Base-by-base conservation (phyloP, 345 rosid species). In the Dimocarpus longan region DNA sequence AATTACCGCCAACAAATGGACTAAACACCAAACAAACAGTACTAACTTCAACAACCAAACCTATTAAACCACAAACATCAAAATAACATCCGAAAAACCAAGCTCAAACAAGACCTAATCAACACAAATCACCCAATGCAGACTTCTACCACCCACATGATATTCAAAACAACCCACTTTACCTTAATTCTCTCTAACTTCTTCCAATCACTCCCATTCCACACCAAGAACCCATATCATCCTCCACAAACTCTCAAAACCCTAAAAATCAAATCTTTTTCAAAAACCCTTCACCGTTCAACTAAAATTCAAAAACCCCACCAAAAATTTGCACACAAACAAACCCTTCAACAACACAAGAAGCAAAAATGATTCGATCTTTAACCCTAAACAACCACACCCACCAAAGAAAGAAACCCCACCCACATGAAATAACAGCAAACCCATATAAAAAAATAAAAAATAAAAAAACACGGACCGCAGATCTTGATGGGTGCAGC, bases 401-500 rank as follows among this genome's bases (percentile, higher is more conserved):
- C 54, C 71, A 48, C 11, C 66, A 43, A n/a, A 19, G 37, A 32
- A 68, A 26, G 4, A 5, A 39, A 64, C 11, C 16, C 26, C 15
- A 10, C 24, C 50, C 21, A 68, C 21, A 62, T 8, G 32, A 50
- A 28, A 37, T 9, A 59, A 52, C 22, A 12, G 3, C 15, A 76
- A 9, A 18, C 54, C 52, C 52, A 46, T 2, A 26, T 0, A 32
- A 6, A 26, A 44, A 12, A 66, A 52, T 37, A 70, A 56, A 64
- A 44, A 37, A 37, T 26, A 13, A 26, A 16, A 12, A 59, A 26
- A 44, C 39, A 74, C 54, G 66, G 85, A 94, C 97, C 98, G 69
- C 98, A 94, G 91, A 94, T 91, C 98, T 94, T 92, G 86, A 94
- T 91, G 69, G 98, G 98, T 46, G 98, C 95, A 76, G 89, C 91